phyloP scores from a whole-genome alignment of 305 asterid genomes.

The Fraxinus latifolia region DNA sequence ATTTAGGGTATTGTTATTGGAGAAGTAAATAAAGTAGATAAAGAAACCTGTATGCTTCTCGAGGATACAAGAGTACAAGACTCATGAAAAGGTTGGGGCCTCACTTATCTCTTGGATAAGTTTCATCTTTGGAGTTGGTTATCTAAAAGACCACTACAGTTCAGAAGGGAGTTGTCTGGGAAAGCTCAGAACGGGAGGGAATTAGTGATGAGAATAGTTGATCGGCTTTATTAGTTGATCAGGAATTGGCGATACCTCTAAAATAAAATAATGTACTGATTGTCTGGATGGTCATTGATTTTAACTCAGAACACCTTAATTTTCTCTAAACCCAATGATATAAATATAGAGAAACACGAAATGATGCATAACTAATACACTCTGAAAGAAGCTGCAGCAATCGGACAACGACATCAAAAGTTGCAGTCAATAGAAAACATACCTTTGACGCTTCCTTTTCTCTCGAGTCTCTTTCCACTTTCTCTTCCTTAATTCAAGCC shows the following conservation, averaged over 20 bases:
- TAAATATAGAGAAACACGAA: constrained; percentile 5
- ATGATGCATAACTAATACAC: constrained; percentile 3
- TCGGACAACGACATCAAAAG: neutral
- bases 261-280: neutral
- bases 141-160: constrained; percentile 12
- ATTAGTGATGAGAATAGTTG: neutral
- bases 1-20: neutral
- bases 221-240: neutral
- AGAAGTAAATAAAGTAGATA: constrained; percentile 15
- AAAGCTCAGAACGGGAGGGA: constrained; percentile 1
- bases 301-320: neutral
- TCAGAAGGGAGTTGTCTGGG: constrained; percentile 5
- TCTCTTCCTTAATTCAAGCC: constrained; percentile 92
- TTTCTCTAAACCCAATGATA: neutral
- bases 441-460: constrained; percentile 86
- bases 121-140: constrained; percentile 2
- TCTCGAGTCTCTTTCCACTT: constrained; percentile 86
- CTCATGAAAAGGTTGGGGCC: neutral
- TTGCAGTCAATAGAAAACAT: constrained; percentile 15
- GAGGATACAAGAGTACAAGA: neutral
- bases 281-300: neutral
- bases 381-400: constrained; percentile 2
- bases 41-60: neutral
- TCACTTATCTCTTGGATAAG: constrained; percentile 11
- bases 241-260: neutral